phyloP scores from a whole-genome alignment of 1,284 basidiomycete species.

The Rhodotorula sp. region DNA sequence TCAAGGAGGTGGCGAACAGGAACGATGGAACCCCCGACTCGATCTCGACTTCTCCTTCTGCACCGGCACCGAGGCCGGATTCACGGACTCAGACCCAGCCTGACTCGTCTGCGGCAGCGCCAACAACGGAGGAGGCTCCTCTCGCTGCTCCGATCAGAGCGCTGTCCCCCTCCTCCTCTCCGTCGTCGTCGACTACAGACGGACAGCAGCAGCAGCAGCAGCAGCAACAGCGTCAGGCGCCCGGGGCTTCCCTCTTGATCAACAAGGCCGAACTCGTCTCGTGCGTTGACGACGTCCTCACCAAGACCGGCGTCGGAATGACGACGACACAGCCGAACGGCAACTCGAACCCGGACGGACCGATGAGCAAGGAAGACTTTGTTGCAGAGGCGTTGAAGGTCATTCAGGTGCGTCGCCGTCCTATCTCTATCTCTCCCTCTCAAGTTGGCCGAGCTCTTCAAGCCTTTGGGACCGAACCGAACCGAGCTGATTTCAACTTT shows the following conservation, averaged over 20 bases:
- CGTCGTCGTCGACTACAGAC: background rate
- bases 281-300: slow-evolving; percentile 44
- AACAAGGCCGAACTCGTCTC: background rate
- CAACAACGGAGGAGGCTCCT: too few relatives aligned
- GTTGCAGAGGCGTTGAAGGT: slow-evolving; percentile 65
- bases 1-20: background rate
- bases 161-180: background rate
- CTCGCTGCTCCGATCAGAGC: background rate
- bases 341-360: slow-evolving; percentile 45
- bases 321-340: slow-evolving; percentile 48
- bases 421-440: background rate
- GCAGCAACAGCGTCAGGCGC: slow-evolving; percentile 48
- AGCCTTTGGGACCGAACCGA: too few relatives aligned
- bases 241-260: slow-evolving; percentile 17
- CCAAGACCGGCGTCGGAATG: slow-evolving; percentile 44
- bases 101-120: too few relatives aligned
- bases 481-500: background rate
- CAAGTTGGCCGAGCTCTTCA: background rate
- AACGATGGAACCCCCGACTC: background rate
- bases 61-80: background rate
- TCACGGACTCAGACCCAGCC: too few relatives aligned
- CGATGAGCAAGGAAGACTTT: slow-evolving; percentile 61
- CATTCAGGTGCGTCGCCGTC: slow-evolving; percentile 61
- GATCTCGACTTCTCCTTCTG: background rate
- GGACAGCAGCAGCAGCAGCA: too few relatives aligned